Percentiles rank a stretch among this genome's conserved stretches.
Conservation (phyloP, 1,284 basidiomycete species). For the Moesziomyces globuligerus region DNA sequence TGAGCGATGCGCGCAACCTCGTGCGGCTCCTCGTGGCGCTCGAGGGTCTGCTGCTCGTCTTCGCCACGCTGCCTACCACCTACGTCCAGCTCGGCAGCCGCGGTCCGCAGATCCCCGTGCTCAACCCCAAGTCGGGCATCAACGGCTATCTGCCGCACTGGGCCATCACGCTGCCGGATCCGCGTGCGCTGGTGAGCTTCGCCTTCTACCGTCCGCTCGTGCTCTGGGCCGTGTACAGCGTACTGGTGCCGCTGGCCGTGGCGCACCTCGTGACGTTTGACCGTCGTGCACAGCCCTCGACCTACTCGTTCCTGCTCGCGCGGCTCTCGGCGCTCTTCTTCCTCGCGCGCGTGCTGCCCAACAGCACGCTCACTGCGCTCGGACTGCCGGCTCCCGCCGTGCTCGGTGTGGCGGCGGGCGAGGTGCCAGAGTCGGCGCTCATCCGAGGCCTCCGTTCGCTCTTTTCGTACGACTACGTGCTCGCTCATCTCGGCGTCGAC, state of each 20-base stretch:
- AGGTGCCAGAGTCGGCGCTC: conserved; percentile 39
- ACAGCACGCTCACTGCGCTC: conserved; percentile 34
- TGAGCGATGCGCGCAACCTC: conserved; percentile 54
- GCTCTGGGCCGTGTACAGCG: conserved; percentile 56
- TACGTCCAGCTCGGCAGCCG: conserved; percentile 46
- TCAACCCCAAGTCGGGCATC: conserved; percentile 47
- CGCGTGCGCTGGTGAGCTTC: conserved; percentile 35
- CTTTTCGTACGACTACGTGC: conserved; percentile 48
- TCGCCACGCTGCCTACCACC: conserved; percentile 50
- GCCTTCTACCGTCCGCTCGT: conserved; percentile 53
- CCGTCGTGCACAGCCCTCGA: conserved; percentile 47
- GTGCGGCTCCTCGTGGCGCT: conserved; percentile 47
- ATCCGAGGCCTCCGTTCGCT: conserved; percentile 28
- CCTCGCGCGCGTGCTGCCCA: conserved; percentile 38
- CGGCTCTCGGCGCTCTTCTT: conserved; percentile 55
- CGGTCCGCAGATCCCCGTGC: conserved; percentile 39
- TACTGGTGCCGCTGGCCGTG: conserved; percentile 47
- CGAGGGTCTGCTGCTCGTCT: conserved; percentile 52
- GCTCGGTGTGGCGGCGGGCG: conserved; percentile 53
- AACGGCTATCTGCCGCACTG: conserved; percentile 50
- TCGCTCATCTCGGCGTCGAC: conserved; percentile 39
- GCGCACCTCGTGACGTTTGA: conserved; percentile 59
- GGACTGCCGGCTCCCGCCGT: conserved; percentile 34
- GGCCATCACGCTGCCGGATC: conserved; percentile 50
- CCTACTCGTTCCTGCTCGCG: conserved; percentile 50